Percentiles rank a stretch among this genome's conserved stretches.
These are phyloP conservation scores for Fibroporia radiculosa DNA, from an alignment of 768 basidiomycete genomes.

Conservation along the genomic window DNA sequence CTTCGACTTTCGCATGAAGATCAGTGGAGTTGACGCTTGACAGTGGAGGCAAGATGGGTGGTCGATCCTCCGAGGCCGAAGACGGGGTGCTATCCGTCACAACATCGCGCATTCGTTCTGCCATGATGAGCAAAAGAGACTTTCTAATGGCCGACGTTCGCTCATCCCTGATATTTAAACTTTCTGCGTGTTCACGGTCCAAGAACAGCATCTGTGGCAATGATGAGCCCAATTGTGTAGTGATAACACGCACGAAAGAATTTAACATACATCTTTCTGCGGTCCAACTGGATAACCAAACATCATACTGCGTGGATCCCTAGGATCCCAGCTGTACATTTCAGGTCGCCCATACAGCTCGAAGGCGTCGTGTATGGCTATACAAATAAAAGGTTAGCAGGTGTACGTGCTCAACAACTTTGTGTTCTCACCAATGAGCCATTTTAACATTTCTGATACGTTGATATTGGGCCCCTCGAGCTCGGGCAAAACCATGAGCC, in stretches of 20 bases:
- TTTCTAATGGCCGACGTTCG: conserved; percentile 64
- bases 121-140: conserved; percentile 52
- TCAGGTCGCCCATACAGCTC: conserved; percentile 84
- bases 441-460: conserved; percentile 81
- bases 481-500: conserved; percentile 90
- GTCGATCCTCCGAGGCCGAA: conserved; percentile 4
- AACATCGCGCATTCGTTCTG: conserved; percentile 50
- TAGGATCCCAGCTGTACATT: conserved; percentile 84
- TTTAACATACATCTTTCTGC: conserved; percentile 61
- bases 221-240: neutral
- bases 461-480: conserved; percentile 53
- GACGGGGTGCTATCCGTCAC: conserved; percentile 9
- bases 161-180: conserved; percentile 70
- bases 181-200: conserved; percentile 74
- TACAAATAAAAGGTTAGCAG: neutral
- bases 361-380: conserved; percentile 82
- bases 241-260: neutral
- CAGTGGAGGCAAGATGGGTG: conserved; percentile 21
- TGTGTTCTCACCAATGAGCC: conserved; percentile 61
- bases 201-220: conserved; percentile 74
- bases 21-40: conserved; percentile 11
- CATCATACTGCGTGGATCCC: conserved; percentile 77
- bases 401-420: neutral
- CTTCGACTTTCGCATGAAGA: neutral
- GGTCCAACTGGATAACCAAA: conserved; percentile 91